Conservation (phyloP, 148 eudicot genomes). For the Drosera capensis region DNA sequence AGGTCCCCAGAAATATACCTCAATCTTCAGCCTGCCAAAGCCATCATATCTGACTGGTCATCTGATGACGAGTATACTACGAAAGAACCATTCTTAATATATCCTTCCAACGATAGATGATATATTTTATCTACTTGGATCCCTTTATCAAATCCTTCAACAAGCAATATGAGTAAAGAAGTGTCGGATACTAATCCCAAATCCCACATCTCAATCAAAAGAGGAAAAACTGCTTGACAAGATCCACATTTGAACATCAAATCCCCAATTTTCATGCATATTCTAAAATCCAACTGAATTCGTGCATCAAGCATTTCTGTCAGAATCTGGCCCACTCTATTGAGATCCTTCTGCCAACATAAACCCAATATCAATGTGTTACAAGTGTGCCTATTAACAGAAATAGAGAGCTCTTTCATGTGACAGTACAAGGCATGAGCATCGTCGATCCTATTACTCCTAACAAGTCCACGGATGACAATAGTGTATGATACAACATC, state of each 20-base stretch:
- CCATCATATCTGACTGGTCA: constrained; percentile 15
- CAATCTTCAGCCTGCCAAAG: constrained; percentile 1
- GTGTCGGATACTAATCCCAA: constrained; percentile 16
- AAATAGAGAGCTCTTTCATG: constrained; percentile 29
- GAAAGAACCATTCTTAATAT: constrained; percentile 4
- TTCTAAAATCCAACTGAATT: constrained; percentile 10
- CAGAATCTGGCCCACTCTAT: constrained; percentile 20
- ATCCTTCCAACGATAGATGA: constrained; percentile 1
- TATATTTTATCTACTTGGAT: constrained; percentile 3
- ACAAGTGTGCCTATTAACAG: constrained; percentile 21
- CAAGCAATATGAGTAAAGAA: constrained; percentile 12
- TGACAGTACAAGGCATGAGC: constrained; percentile 25
- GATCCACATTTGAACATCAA: constrained; percentile 9
- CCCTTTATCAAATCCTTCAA: constrained; percentile 12
- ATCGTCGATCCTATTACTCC: constrained; percentile 20
- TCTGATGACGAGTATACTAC: constrained; percentile 12
- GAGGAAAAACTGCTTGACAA: constrained; percentile 8
- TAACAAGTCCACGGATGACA: constrained; percentile 27
- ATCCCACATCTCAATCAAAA: constrained; percentile 18
- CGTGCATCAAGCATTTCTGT: constrained; percentile 25
- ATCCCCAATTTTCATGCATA: constrained; percentile 12
- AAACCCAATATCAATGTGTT: constrained; percentile 25
- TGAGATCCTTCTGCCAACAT: constrained; percentile 19
- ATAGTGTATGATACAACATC: constrained; percentile 33
- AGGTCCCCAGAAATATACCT: too few species aligned